Evolutionary conservation across 495 filamentous ascomycete species (phyloP).

Genomic region (Penicillium lividum): DNA sequence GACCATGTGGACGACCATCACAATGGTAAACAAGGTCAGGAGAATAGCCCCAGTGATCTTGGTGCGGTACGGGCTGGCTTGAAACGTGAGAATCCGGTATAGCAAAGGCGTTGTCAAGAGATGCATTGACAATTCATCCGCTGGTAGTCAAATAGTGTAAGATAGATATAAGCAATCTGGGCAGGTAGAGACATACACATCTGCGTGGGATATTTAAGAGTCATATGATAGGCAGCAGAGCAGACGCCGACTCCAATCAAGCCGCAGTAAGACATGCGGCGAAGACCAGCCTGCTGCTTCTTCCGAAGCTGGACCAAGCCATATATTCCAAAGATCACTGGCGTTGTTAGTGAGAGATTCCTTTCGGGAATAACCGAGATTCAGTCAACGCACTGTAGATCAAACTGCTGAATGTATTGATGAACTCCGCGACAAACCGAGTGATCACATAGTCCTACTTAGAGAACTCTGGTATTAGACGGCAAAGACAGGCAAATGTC

Average conservation of each 20-base stretch:
- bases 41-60: conserved; percentile 22
- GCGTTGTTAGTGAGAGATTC: neutral
- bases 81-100: conserved; percentile 32
- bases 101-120: conserved; percentile 36
- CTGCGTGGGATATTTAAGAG: conserved; percentile 37
- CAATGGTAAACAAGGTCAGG: conserved; percentile 20
- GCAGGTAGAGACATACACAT: conserved; percentile 28
- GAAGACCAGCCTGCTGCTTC: conserved; percentile 18
- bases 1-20: conserved; percentile 35
- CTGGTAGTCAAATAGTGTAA: conserved; percentile 6
- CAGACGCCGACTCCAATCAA: conserved; percentile 36
- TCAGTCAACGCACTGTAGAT: conserved; percentile 25
- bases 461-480: conserved; percentile 5
- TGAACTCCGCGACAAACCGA: conserved; percentile 37
- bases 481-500: neutral
- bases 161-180: neutral
- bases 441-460: conserved; percentile 34
- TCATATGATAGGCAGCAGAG: conserved; percentile 36
- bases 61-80: conserved; percentile 19
- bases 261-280: conserved; percentile 31
- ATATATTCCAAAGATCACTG: conserved; percentile 31
- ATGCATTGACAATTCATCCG: conserved; percentile 39
- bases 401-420: conserved; percentile 35
- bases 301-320: conserved; percentile 24
- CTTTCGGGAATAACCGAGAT: neutral